Percentiles rank a stretch among this genome's conserved stretches.
These are phyloP conservation scores for Gossypium trilobum DNA, from an alignment of 441 rosid species.

Conservation along the genomic window DNA sequence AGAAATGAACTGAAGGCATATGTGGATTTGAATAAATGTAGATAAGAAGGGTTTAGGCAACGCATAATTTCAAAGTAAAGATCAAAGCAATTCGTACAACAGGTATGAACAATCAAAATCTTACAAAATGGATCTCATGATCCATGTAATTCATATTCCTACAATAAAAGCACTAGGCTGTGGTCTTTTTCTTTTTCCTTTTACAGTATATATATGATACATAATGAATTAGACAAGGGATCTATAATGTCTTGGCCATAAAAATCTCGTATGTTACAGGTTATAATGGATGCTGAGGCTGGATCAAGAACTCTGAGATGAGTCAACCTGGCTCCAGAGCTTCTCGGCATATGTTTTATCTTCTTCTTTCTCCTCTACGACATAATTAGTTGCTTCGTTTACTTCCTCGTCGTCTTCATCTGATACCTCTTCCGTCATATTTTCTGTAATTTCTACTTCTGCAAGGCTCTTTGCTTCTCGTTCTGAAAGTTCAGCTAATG, in stretches of 20 bases:
- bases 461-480: conserved; percentile 25
- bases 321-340: conserved; percentile 67
- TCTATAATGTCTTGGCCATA: neutral
- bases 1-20: conserved; percentile 19
- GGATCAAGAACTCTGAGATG: conserved; percentile 36
- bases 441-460: conserved; percentile 35
- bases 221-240: neutral
- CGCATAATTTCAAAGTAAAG: conserved; percentile 18
- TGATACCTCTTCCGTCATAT: conserved; percentile 37
- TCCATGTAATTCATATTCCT: neutral
- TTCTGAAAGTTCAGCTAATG: conserved; percentile 32
- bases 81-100: neutral
- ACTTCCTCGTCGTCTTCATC: conserved; percentile 57
- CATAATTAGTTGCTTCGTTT: conserved; percentile 28
- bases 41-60: conserved; percentile 8
- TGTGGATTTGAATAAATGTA: neutral
- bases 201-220: neutral
- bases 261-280: neutral
- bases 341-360: conserved; percentile 64
- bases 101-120: neutral
- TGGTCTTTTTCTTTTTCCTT: neutral
- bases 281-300: neutral
- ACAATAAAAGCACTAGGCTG: neutral
- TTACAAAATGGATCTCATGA: neutral
- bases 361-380: conserved; percentile 60